These are phyloP conservation scores for Prasinococcaceae sp. DNA, from an alignment of 139 green algal genomes.

Conservation along the genomic window DNA sequence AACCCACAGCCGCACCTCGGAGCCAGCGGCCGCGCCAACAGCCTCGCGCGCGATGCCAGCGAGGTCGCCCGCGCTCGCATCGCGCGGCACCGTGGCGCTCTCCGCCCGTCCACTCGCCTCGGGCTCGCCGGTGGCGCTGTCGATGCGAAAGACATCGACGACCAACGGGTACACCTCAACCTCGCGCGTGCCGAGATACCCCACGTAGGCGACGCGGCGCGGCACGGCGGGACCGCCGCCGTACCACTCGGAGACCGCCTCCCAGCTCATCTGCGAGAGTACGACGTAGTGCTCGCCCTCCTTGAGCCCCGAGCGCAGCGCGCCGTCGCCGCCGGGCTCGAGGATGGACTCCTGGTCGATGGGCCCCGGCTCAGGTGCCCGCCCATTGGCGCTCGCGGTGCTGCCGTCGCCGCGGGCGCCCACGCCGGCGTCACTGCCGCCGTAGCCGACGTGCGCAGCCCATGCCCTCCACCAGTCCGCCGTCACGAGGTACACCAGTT, in stretches of 20 bases:
- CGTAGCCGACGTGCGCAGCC: too few relatives aligned
- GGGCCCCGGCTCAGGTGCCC: too few relatives aligned
- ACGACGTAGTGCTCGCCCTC: neutral
- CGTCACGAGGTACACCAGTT: too few relatives aligned
- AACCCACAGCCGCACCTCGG: neutral
- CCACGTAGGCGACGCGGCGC: neutral
- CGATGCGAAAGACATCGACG: conserved; percentile 2
- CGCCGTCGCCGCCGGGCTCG: neutral
- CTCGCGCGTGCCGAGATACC: neutral
- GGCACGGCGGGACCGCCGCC: neutral
- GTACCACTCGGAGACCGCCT: neutral
- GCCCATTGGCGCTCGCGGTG: too few relatives aligned
- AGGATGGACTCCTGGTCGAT: neutral
- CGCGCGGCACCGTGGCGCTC: conserved; percentile 40
- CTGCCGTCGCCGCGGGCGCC: too few relatives aligned
- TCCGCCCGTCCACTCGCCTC: conserved; percentile 61
- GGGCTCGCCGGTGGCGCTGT: conserved; percentile 14
- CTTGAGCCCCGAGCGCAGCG: neutral
- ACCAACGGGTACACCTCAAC: neutral
- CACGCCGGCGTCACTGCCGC: too few relatives aligned
- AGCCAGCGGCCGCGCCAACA: neutral
- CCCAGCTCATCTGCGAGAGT: neutral
- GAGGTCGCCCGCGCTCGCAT: neutral
- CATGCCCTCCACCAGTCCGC: too few relatives aligned
- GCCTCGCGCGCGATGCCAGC: neutral